Percentiles rank a stretch among this genome's conserved stretches.
Conservation (phyloP, 352 stramenopile species). For the Phytophthora tentaculata region DNA sequence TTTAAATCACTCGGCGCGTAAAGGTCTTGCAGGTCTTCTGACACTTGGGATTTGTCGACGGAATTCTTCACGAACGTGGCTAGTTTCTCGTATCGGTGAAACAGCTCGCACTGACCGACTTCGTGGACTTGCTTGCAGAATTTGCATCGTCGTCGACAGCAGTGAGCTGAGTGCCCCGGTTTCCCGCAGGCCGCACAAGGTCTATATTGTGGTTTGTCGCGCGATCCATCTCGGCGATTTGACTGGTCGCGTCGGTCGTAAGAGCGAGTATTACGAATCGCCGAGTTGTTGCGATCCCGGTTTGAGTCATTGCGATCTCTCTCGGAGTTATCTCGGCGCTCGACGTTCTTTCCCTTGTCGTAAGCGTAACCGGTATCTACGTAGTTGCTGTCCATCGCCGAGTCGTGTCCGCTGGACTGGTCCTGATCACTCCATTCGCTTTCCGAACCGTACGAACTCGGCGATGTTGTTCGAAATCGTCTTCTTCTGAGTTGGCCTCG, state of each 20-base stretch:
- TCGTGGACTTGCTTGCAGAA: not conserved
- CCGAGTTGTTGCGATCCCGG: not conserved
- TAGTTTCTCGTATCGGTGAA: conserved; percentile 6
- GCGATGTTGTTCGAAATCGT: not conserved
- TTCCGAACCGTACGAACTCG: not conserved
- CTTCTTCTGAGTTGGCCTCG: not conserved
- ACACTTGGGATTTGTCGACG: conserved; percentile 8
- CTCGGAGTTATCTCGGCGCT: not conserved
- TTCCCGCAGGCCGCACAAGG: not conserved
- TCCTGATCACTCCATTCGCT: not conserved
- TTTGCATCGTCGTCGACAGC: not conserved
- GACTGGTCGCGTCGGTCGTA: not conserved
- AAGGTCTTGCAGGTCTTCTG: conserved; percentile 7
- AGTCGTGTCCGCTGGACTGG: not conserved
- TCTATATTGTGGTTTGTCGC: not conserved
- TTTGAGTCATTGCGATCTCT: not conserved
- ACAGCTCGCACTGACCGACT: not conserved
- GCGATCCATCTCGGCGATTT: not conserved
- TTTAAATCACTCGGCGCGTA: conserved; percentile 15
- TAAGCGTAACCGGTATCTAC: not conserved
- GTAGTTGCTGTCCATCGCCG: not conserved
- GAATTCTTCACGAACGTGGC: not conserved
- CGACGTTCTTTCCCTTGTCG: not conserved
- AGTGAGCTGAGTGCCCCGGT: not conserved
- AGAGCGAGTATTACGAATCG: not conserved